Conservation (phyloP, 2,329 filamentous ascomycete species). For the Fusarium bulbicola region DNA sequence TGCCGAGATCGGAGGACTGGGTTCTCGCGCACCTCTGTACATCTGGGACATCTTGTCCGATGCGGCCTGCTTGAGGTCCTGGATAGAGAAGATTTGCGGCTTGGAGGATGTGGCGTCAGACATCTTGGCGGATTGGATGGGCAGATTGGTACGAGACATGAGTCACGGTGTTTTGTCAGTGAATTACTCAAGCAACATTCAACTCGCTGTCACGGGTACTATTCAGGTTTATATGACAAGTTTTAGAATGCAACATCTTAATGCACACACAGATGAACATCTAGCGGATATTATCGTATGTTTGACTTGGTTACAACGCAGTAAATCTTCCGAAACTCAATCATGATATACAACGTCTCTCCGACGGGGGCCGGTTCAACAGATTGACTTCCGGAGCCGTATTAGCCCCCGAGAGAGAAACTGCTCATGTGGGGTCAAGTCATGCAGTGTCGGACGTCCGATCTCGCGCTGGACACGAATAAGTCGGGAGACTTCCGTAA, state of each 20-base stretch:
- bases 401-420: background rate
- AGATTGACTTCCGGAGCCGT: background rate
- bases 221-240: background rate
- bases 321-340: background rate
- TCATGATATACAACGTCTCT: background rate
- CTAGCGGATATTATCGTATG: background rate
- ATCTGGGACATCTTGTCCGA: constrained; percentile 3
- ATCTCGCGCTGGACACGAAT: background rate
- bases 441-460: background rate
- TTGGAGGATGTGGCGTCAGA: background rate
- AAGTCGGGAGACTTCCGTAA: background rate
- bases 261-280: background rate
- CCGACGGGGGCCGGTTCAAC: background rate
- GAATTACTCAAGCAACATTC: background rate
- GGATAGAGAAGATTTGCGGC: background rate
- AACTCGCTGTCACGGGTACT: background rate
- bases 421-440: background rate
- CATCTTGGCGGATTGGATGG: background rate
- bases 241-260: background rate
- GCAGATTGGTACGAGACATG: background rate
- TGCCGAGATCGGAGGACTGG: background rate
- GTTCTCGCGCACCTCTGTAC: background rate
- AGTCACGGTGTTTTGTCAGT: background rate
- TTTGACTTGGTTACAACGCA: background rate
- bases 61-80: constrained; percentile 1